Evolutionary conservation across 2,329 filamentous ascomycete genomes (phyloP), one percentile per base, ranked within the genome.

Genomic region (Fusarium tjaetaba): DNA sequence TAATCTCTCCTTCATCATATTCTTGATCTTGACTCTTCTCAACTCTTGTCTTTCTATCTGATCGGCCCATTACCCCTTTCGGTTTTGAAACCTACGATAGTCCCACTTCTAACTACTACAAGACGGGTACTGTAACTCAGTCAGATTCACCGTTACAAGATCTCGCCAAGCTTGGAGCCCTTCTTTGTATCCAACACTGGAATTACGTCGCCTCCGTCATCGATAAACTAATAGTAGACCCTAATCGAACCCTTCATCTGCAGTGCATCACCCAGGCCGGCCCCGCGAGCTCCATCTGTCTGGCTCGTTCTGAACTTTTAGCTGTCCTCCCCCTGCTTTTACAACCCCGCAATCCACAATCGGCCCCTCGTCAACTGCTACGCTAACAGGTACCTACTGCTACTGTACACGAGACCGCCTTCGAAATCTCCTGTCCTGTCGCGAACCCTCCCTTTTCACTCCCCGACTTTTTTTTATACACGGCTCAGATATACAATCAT

Each of bases 291-390:
- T 65, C 51, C 45, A 43, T 56, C 49, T 65, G 34, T 48, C 61
- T 65, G 28, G 13, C 48, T 42, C 34, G 45, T 62, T 61, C 62
- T 66, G 28, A 72, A 66, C 67, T 58, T 65, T 41, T 55, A 41
- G 45, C 65, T 65, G 58, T 48, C 34, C 28, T 58, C 64, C 55
- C 53, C 71, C 68, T 69, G 46, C 49, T 62, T 62, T 53, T 32
- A n/a, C 68, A 74, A 78, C 76, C 76, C 76, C 76, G 76, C 76
- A 74, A 73, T 73, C 72, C 72, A 69, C 43, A 72, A 75, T 74
- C 72, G 66, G 76, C 64, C 71, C 74, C 74, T 74, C 61, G 51
- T 68, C 45, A 48, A 75, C 70, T 65, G 61, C 34, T 67, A 56
- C 46, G 51, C 51, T 30, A 11, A 30, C 28, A 28, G 28, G 28